Base-by-base conservation (phyloP, 495 filamentous ascomycete genomes). In the Penicillium dipodomyicola region DNA sequence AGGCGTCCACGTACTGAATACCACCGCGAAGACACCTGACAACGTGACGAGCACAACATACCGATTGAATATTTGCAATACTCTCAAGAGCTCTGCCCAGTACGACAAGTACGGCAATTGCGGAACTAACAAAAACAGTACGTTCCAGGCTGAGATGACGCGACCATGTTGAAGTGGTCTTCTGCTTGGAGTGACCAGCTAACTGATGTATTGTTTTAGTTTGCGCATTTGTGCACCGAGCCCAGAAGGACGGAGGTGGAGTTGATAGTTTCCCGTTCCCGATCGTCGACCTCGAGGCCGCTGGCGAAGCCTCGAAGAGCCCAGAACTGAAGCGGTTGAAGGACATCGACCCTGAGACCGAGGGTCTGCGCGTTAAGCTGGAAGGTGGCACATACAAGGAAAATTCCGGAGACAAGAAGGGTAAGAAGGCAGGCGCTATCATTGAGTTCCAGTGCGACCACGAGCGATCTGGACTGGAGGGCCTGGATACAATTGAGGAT, bases 401-500 rank as follows among this genome's bases (percentile, higher is more conserved):
- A 41, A 66, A 73, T 14, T 70, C 72, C 20, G 52, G 70, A 3
- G 67, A 72, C 23, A n/a, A n/a, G n/a, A 68, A 67, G 53, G 70
- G 77, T 48, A 72, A 80, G 49, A 63, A 79, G 49, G 86, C 91
- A 57, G 77, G 77, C 53, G 89, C 91, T 5, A 75, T 95, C 7
- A 82, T 97, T 23, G 90, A 97, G 60, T 92, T 97, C 57, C 53
- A 89, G 33, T 98, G 94, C 69, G 85, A 94, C 62, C 73, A 69
- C 27, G 78, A 84, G 5, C 71, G 81, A 39, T 83, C 83, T 8
- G 92, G 92, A 1, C 72, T 86, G 3, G 92, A 96, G 65, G 84
- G 83, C 56, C 69, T 89, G 45, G 52, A 59, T n/a, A 64, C 65
- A 5, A 57, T 64, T 5, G 69, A 68, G 0, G 68, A 77, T 5